A percentile compares a stretch with the other conserved stretches of the same genome.
phyloP scores from a whole-genome alignment of 345 rosid genomes.

The Nasturtium officinale region DNA sequence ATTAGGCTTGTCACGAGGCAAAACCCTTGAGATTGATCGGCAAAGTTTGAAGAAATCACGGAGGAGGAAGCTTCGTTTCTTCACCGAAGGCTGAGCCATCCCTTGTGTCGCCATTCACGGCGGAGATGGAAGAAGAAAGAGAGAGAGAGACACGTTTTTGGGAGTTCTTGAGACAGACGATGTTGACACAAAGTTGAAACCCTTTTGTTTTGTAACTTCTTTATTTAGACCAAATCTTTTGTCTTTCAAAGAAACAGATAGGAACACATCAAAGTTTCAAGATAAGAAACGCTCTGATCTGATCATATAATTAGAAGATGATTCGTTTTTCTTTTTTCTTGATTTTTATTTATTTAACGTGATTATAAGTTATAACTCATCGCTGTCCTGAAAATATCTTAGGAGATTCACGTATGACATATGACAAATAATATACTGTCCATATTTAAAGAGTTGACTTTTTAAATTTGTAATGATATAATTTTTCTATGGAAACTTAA shows the following conservation, averaged over 20 bases:
- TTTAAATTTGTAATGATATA: not conserved
- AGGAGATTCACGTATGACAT: not conserved
- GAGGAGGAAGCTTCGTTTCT: slow-evolving; percentile 44
- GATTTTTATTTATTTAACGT: not conserved
- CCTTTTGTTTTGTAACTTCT: not conserved
- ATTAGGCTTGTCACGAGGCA: slow-evolving; percentile 40
- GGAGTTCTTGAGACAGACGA: not conserved
- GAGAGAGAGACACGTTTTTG: not conserved
- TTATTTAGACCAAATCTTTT: slow-evolving; percentile 20
- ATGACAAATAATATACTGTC: not conserved
- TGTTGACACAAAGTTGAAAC: slow-evolving; percentile 15
- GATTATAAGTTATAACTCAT: not conserved
- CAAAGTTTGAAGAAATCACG: slow-evolving; percentile 39
- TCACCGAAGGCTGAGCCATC: slow-evolving; percentile 32
- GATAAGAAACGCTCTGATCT: slow-evolving; percentile 29
- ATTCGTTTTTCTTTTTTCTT: not conserved
- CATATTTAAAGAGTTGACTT: not conserved
- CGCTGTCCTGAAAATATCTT: not conserved
- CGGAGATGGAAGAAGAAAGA: slow-evolving; percentile 20
- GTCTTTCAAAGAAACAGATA: slow-evolving; percentile 26
- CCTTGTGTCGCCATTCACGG: slow-evolving; percentile 41
- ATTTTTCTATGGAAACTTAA: not conserved
- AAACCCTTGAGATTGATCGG: slow-evolving; percentile 39
- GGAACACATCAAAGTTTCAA: not conserved
- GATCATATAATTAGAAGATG: slow-evolving; percentile 7